Conservation (phyloP, 2,329 filamentous ascomycete genomes). For the Colletotrichum aenigma region DNA sequence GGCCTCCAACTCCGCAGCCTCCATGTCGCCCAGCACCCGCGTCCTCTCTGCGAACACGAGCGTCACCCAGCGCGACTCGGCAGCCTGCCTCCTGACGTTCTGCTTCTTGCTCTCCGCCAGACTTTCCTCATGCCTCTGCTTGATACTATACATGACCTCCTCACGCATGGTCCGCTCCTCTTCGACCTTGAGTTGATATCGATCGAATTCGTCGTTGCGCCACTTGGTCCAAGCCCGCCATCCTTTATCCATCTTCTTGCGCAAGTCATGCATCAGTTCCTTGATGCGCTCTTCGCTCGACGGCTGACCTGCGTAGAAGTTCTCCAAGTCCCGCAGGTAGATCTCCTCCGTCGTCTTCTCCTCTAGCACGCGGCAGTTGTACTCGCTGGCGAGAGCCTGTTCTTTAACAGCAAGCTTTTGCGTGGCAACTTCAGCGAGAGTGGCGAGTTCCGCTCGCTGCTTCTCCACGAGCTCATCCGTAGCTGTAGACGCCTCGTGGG, state of each 20-base stretch:
- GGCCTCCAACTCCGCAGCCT: conserved; percentile 47
- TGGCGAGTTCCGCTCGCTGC: conserved; percentile 35
- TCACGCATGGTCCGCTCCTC: conserved; percentile 43
- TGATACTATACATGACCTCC: conserved; percentile 47
- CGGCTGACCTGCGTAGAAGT: conserved; percentile 35
- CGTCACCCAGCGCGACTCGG: conserved; percentile 53
- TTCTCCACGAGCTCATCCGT: conserved; percentile 34
- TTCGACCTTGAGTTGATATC: conserved; percentile 36
- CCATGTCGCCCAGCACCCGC: conserved; percentile 44
- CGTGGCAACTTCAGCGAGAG: conserved; percentile 27
- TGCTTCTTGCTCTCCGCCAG: conserved; percentile 33
- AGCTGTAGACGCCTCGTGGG: conserved; percentile 23
- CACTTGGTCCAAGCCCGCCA: conserved; percentile 45
- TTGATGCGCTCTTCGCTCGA: conserved; percentile 31
- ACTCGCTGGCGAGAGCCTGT: conserved; percentile 41
- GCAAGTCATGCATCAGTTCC: conserved; percentile 37
- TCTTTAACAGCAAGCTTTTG: conserved; percentile 37
- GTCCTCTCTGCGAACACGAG: conserved; percentile 48
- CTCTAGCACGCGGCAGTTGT: conserved; percentile 39
- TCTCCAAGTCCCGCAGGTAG: conserved; percentile 42
- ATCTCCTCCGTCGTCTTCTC: conserved; percentile 48
- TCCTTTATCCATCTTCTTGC: conserved; percentile 43
- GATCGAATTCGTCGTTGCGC: conserved; percentile 43
- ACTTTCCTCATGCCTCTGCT: conserved; percentile 29
- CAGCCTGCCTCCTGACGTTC: conserved; percentile 36